These are phyloP conservation scores for Acacia confusa DNA, from an alignment of 306 rosid species.

Conservation along the genomic window DNA sequence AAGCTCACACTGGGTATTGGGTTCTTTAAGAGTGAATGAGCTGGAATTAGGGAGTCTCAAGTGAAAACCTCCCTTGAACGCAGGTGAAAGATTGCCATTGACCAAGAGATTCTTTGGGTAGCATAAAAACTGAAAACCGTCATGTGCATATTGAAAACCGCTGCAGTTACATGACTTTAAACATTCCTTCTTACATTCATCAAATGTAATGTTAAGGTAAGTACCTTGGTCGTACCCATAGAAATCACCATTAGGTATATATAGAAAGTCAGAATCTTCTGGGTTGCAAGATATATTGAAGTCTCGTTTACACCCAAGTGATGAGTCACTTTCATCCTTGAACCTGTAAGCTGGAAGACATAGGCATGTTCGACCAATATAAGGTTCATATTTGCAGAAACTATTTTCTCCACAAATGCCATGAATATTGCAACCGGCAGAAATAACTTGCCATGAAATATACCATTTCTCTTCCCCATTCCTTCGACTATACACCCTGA, in stretches of 20 bases:
- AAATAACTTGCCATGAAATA: background rate
- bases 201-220: background rate
- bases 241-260: constrained; percentile 9
- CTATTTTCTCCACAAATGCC: background rate
- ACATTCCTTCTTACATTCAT: constrained; percentile 33
- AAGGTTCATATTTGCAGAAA: background rate
- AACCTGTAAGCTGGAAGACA: background rate
- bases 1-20: background rate
- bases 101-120: background rate
- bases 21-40: background rate
- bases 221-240: constrained; percentile 32
- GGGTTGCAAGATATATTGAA: background rate
- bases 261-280: background rate
- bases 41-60: background rate
- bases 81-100: background rate
- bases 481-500: background rate
- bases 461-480: background rate
- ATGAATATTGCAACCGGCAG: background rate
- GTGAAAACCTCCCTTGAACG: background rate
- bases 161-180: constrained; percentile 1
- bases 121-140: background rate
- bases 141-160: background rate
- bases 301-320: background rate
- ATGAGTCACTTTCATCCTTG: background rate
- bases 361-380: background rate